Evolutionary conservation across 2,329 filamentous ascomycete genomes (phyloP), one percentile per base, ranked within the genome.

Genomic region (Drechmeria coniospora): DNA sequence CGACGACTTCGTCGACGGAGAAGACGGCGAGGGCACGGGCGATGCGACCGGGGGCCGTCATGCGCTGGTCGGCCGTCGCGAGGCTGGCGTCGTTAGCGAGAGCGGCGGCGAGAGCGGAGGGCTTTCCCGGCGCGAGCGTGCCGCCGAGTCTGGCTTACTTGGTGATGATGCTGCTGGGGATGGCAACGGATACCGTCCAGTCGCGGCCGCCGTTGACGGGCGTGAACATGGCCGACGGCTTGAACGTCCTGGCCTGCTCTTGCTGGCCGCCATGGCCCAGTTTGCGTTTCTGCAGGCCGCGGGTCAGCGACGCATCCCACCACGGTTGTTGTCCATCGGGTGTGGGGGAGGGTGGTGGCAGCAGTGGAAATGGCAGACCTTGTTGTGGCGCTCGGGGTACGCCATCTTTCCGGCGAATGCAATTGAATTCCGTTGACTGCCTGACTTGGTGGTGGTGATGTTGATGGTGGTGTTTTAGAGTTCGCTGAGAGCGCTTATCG

Each of bases 21-120:
- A 90, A 92, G 36, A 92, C 76, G 35, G 80, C 78, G 28, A 83
- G 66, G 19, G 81, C 80, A 29, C 83, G 79, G 5, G 82, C 82
- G 29, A 92, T 74, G 37, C 78, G 74, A 6, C 78, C 79, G 1
- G 75, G 77, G 26, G 79, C 62, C 26, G 67, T 64, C 20, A 77
- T 82, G 46, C 82, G 77, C 45, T 81, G 74, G 34, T 92, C 81
- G 36, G 76, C 71, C 8, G 75, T 79, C 32, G 70, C 61, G 21
- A 75, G 73, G 46, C 79, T 84, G 39, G 26, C 13, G n/a, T 9
- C 4, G 13, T 23, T 2, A 19, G 29, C 9, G 8, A 10, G 4
- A 3, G 6, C 15, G 19, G 16, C 33, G 22, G 34, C 30, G 1
- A 25, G 12, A 5, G 14, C 14, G 17, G 15, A 5, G 3, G n/a